Conservation (phyloP, 2,329 filamentous ascomycete genomes). For the Corniculantispora saksenae region DNA sequence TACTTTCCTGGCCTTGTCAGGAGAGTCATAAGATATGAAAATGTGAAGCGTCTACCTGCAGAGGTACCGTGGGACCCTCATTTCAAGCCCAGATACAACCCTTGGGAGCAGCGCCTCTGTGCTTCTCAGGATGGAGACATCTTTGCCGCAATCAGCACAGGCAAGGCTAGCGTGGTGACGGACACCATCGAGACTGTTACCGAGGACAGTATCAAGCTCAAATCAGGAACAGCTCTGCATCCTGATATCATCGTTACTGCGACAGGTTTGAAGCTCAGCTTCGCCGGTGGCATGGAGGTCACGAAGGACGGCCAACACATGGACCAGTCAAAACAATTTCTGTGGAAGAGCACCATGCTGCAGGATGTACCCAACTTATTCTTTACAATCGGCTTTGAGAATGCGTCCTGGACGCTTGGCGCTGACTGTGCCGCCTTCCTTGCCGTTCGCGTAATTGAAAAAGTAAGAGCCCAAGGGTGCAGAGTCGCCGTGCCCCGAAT, state of each 20-base stretch:
- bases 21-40: too few species aligned
- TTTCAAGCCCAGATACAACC: slow-evolving; percentile 65
- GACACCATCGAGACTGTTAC: slow-evolving; percentile 55
- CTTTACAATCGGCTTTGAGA: slow-evolving; percentile 65
- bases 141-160: slow-evolving; percentile 46
- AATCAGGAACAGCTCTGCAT: slow-evolving; percentile 51
- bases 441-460: not conserved
- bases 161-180: slow-evolving; percentile 47
- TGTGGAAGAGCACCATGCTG: slow-evolving; percentile 67
- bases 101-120: slow-evolving; percentile 76
- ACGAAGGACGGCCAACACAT: slow-evolving; percentile 56
- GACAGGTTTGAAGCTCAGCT: slow-evolving; percentile 62
- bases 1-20: too few species aligned
- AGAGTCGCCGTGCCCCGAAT: not conserved
- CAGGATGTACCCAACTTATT: slow-evolving; percentile 65
- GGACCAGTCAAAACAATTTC: slow-evolving; percentile 50
- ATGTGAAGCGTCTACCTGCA: too few species aligned
- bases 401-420: slow-evolving; percentile 65
- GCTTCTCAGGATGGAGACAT: slow-evolving; percentile 61
- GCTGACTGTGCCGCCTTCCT: slow-evolving; percentile 52
- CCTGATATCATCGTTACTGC: slow-evolving; percentile 71
- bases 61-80: slow-evolving; percentile 58
- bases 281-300: slow-evolving; percentile 57
- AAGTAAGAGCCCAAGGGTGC: not conserved
- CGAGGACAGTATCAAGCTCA: slow-evolving; percentile 46